Evolutionary conservation across 2,329 filamentous ascomycete genomes (phyloP).

Genomic region (Fusarium sp.): DNA sequence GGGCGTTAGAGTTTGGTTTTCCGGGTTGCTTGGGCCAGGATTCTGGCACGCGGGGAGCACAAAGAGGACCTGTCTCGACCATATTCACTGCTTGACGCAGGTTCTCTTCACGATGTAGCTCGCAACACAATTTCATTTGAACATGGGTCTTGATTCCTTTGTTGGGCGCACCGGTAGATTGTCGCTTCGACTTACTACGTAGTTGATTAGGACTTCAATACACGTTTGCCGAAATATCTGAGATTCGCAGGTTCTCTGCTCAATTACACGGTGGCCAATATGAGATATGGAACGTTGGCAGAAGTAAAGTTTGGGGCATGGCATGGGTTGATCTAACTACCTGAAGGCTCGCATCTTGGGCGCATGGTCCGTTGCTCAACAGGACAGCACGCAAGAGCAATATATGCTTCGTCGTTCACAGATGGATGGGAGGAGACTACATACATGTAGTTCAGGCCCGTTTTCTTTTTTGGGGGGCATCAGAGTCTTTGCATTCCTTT

Average conservation of each 20-base stretch:
- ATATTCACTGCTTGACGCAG: slow-evolving; percentile 6
- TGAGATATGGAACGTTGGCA: not conserved
- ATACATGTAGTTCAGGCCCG: slow-evolving; percentile 41
- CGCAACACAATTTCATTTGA: slow-evolving; percentile 22
- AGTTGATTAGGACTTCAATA: slow-evolving; percentile 9
- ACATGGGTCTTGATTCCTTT: slow-evolving; percentile 17
- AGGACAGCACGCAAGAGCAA: slow-evolving; percentile 6
- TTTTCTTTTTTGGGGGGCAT: slow-evolving; percentile 50
- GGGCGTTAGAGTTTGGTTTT: slow-evolving; percentile 47
- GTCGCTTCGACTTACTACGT: slow-evolving; percentile 4
- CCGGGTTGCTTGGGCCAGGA: slow-evolving; percentile 37
- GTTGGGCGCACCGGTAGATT: slow-evolving; percentile 8
- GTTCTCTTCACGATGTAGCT: slow-evolving; percentile 18
- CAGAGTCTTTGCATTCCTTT: slow-evolving; percentile 58
- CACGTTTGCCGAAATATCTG: slow-evolving; percentile 2
- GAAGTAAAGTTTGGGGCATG: not conserved
- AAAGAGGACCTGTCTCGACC: slow-evolving; percentile 11
- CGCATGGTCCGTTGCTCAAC: not conserved
- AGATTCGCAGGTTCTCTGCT: not conserved
- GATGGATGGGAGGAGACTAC: slow-evolving; percentile 5
- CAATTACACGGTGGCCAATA: not conserved
- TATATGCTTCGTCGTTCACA: slow-evolving; percentile 22
- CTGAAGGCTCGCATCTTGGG: slow-evolving; percentile 10
- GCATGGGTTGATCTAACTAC: slow-evolving; percentile 17
- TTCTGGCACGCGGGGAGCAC: slow-evolving; percentile 35